Conservation (phyloP, 768 basidiomycete genomes). For the Suillus luteus region DNA sequence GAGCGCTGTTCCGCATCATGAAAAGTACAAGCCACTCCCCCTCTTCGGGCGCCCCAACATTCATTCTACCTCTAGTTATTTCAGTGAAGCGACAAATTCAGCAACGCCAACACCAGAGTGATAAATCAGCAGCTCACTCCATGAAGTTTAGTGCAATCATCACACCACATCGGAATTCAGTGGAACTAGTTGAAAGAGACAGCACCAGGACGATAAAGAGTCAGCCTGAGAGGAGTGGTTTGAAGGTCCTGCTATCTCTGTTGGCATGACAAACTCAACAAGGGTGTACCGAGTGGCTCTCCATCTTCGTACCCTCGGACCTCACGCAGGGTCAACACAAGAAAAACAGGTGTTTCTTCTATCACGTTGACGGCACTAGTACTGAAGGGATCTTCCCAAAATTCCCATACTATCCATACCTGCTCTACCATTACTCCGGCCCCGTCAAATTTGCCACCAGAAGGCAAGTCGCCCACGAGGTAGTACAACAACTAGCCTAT, state of each 20-base stretch:
- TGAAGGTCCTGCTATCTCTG: not conserved
- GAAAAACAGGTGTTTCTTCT: no score
- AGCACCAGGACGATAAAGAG: not conserved
- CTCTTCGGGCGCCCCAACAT: not conserved
- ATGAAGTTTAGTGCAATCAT: not conserved
- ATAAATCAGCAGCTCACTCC: not conserved
- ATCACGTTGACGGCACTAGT: not conserved
- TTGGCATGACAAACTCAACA: not conserved
- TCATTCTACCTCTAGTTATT: not conserved
- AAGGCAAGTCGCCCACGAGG: not conserved
- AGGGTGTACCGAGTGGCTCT: not conserved
- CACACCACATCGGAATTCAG: not conserved
- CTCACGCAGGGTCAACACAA: no score
- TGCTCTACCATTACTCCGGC: not conserved
- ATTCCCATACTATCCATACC: not conserved
- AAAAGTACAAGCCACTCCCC: no score
- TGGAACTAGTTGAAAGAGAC: not conserved
- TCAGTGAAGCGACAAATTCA: not conserved
- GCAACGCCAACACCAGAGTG: not conserved
- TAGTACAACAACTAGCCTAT: not conserved
- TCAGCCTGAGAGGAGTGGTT: not conserved
- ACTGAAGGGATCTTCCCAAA: not conserved
- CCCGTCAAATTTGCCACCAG: not conserved
- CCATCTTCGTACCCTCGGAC: no score
- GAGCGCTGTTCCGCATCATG: no score